Conservation (phyloP, 2,329 filamentous ascomycete genomes). For the Fusarium succisae region DNA sequence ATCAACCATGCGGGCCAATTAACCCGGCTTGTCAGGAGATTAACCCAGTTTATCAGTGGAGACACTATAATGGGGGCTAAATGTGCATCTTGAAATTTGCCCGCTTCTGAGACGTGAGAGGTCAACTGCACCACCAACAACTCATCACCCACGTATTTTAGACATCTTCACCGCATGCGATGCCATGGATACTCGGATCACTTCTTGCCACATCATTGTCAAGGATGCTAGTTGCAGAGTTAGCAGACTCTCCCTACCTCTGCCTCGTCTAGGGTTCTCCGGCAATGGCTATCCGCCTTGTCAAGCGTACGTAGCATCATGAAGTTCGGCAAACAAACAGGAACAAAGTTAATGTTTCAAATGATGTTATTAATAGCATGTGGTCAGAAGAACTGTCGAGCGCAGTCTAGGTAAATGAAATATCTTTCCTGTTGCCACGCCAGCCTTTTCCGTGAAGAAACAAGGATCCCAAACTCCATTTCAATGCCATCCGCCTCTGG, state of each 20-base stretch:
- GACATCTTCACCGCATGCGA: constrained; percentile 28
- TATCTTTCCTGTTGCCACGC: constrained; percentile 1
- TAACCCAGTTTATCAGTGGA: constrained; percentile 13
- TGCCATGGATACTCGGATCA: not conserved
- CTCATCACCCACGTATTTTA: constrained; percentile 6
- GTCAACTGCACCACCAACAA: constrained; percentile 27
- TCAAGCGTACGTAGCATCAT: constrained; percentile 4
- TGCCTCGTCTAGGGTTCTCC: not conserved
- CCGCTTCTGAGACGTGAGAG: constrained; percentile 30
- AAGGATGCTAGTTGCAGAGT: constrained; percentile 1
- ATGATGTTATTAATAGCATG: constrained; percentile 16
- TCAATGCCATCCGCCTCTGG: constrained; percentile 19
- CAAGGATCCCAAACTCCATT: constrained; percentile 26
- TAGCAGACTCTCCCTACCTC: not conserved
- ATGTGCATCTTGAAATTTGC: constrained; percentile 32
- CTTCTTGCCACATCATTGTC: constrained; percentile 9
- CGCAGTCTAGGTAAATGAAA: constrained; percentile 10
- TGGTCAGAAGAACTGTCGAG: not conserved
- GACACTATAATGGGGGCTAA: constrained; percentile 37
- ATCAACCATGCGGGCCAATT: constrained; percentile 32
- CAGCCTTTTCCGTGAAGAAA: constrained; percentile 24
- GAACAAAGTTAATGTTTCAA: not conserved
- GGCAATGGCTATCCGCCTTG: not conserved
- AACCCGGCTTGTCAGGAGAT: constrained; percentile 16
- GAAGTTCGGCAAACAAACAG: not conserved